A percentile compares a stretch with the other conserved stretches of the same genome.
These are phyloP conservation scores for Termitomyces sp. DNA, from an alignment of 768 basidiomycete species.

Conservation along the genomic window DNA sequence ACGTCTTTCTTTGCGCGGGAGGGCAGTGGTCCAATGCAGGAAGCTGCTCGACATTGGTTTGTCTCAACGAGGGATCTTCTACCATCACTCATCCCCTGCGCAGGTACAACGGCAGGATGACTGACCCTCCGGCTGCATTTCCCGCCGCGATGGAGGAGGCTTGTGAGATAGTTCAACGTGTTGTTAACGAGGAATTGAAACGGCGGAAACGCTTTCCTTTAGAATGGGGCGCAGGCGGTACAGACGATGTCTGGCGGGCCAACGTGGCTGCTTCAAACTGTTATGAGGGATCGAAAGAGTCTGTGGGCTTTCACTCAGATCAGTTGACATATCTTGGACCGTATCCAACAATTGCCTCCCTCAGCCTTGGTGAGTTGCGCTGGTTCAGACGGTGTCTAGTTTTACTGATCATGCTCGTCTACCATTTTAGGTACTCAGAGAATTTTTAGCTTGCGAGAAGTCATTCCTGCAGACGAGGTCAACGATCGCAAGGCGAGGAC, in stretches of 20 bases:
- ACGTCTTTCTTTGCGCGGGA: conserved; percentile 70
- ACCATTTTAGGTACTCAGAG: conserved; percentile 51
- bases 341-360: conserved; percentile 78
- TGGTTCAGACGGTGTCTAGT: neutral
- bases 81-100: conserved; percentile 1
- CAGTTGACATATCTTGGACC: conserved; percentile 78
- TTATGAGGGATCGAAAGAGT: conserved; percentile 76
- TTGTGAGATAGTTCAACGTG: conserved; percentile 58
- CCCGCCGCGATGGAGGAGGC: conserved; percentile 74
- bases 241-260: conserved; percentile 51
- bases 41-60: conserved; percentile 74
- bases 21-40: conserved; percentile 52
- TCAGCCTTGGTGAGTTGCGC: conserved; percentile 61
- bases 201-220: conserved; percentile 54
- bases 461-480: conserved; percentile 58
- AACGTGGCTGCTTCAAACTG: conserved; percentile 86
- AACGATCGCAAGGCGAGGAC: conserved; percentile 58
- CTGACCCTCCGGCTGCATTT: conserved; percentile 50
- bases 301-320: conserved; percentile 80
- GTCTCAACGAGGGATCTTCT: conserved; percentile 6
- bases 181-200: conserved; percentile 67
- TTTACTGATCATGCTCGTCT: neutral
- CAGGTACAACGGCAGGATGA: conserved; percentile 78
- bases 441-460: conserved; percentile 71
- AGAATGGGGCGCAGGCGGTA: conserved; percentile 52